Evolutionary conservation across 2,329 filamentous ascomycete genomes (phyloP), one percentile per base, ranked within the genome.

Genomic region (Rachicladosporium sp.): DNA sequence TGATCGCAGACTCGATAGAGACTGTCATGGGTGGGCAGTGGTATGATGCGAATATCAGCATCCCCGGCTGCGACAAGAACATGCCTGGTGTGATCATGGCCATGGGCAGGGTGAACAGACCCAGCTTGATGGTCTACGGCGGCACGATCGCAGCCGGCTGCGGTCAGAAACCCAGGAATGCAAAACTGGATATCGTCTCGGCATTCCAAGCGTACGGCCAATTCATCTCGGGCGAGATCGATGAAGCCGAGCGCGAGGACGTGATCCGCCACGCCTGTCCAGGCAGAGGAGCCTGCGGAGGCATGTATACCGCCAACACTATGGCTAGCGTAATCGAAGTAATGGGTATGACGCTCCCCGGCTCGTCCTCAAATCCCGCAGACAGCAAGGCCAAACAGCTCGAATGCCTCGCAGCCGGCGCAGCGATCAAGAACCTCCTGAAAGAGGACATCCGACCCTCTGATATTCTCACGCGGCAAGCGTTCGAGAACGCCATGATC

Each of bases 31-130:
- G 87, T 50, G 91, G 87, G 10, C 91, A 98, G 66, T 96, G 88
- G 87, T 96, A 98, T 60, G 91, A 98, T 63, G 89, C 79, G 51
- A 96, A 96, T 64, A 82, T 98, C 59, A 93, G 86, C 38, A 82
- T 98, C 54, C 91, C 91, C 10, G 91, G 91, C 36, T 98, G 91
- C 65, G 91, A 98, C 74, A 98, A 98, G 78, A 98, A 98, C 68
- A 96, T 98, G 91, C 87, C 87, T n/a, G 66, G 67, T 57, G 67
- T 71, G 35, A 62, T 71, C 43, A 71, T 71, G 64, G 91, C 88
- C 41, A 95, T 95, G 84, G 89, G 87, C 30, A 77, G 91, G 51
- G 78, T 95, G 50, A 96, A 98, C 69, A 73, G 91, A 35, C 91
- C 91, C 23, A 87, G 84, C 53, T 71, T 98, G 58, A 98, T 98